These are phyloP conservation scores for Rhododendron kiyosumense DNA, from an alignment of 148 eudicot genomes.

Conservation along the genomic window DNA sequence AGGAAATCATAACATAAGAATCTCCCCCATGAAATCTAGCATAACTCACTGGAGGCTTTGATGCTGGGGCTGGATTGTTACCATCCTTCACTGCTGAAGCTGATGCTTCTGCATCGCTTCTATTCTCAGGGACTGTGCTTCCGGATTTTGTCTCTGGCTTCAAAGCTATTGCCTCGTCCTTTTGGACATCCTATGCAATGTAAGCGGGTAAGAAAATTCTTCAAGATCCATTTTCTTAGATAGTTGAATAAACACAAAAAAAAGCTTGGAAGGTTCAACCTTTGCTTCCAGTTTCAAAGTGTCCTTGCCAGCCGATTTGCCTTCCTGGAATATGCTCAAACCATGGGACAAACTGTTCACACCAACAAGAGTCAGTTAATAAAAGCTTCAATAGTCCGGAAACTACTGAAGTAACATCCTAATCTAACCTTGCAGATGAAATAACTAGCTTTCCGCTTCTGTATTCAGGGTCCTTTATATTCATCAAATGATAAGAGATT, in stretches of 20 bases:
- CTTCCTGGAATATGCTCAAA: slow-evolving; percentile 65
- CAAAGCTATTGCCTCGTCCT: slow-evolving; percentile 20
- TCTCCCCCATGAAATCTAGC: not conserved
- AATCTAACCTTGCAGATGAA: slow-evolving; percentile 59
- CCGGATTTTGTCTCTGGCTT: slow-evolving; percentile 47
- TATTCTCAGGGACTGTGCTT: slow-evolving; percentile 34
- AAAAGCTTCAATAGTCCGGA: not conserved
- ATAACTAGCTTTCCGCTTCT: slow-evolving; percentile 83
- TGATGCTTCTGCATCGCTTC: slow-evolving; percentile 29
- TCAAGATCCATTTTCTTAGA: not conserved
- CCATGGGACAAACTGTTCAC: slow-evolving; percentile 82
- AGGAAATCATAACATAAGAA: not conserved
- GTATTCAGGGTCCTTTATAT: slow-evolving; percentile 60
- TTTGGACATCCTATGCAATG: slow-evolving; percentile 32
- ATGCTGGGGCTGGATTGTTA: slow-evolving; percentile 26
- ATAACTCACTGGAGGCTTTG: slow-evolving; percentile 43
- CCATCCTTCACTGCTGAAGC: slow-evolving; percentile 36
- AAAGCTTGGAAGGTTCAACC: slow-evolving; percentile 41
- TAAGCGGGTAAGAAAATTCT: not conserved
- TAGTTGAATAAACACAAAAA: slow-evolving; percentile 7
- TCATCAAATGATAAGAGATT: slow-evolving; percentile 80
- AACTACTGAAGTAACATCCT: slow-evolving; percentile 3
- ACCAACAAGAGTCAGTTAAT: slow-evolving; percentile 12
- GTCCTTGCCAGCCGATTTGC: slow-evolving; percentile 46
- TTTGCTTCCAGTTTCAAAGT: slow-evolving; percentile 43